These are phyloP conservation scores for Zymoseptoria tritici DNA, from an alignment of 2,329 filamentous ascomycete species.

Conservation along the genomic window DNA sequence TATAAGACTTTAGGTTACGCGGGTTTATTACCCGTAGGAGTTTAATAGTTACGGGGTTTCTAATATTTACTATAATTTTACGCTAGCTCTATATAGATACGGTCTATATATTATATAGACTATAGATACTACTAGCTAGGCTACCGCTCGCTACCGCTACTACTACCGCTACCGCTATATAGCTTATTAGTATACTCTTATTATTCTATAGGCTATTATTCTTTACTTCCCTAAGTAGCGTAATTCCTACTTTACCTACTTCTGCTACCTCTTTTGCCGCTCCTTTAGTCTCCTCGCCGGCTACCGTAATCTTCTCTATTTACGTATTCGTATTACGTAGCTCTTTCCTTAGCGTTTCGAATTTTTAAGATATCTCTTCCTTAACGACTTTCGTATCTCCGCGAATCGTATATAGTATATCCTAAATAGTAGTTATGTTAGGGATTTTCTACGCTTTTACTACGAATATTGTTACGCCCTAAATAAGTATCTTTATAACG, in stretches of 20 bases:
- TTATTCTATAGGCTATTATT: constrained; percentile 4
- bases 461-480: constrained; percentile 2
- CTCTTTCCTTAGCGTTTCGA: not conserved
- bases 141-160: constrained; percentile 1
- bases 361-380: not conserved
- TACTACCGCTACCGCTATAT: constrained; percentile 1
- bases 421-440: constrained; percentile 4
- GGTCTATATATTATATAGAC: not conserved
- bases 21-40: not conserved
- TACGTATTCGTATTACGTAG: not conserved
- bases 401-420: constrained; percentile 1
- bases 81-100: constrained; percentile 3
- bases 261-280: not conserved
- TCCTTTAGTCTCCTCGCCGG: not conserved
- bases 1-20: constrained; percentile 1
- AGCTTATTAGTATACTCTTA: constrained; percentile 3
- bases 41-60: constrained; percentile 4
- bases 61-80: constrained; percentile 5
- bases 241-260: not conserved
- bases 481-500: constrained; percentile 2
- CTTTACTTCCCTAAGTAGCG: constrained; percentile 3
- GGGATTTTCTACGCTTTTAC: constrained; percentile 3
- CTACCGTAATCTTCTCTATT: not conserved
- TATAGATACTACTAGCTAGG: constrained; percentile 5
- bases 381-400: constrained; percentile 1